phyloP scores from a whole-genome alignment of 1,139 yeast genomes.

The Casaregolazyma lundiana region DNA sequence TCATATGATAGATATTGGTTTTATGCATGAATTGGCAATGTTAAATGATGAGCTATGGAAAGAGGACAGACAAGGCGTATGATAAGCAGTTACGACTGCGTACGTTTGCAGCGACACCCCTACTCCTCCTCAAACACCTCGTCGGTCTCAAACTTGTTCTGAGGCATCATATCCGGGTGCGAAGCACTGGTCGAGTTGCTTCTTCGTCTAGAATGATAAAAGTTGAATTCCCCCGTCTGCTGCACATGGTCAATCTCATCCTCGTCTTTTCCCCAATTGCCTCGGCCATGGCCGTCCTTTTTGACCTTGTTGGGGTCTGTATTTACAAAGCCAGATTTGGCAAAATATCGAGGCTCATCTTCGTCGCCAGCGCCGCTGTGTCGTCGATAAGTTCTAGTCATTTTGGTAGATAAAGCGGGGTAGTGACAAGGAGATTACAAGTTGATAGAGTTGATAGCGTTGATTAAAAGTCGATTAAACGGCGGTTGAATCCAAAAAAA shows the following conservation, averaged over 20 bases:
- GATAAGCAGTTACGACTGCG: slow-evolving; percentile 12
- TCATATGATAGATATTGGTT: too few relatives aligned
- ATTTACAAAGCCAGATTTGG: slow-evolving; percentile 60
- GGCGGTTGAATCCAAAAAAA: not conserved
- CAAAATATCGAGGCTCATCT: slow-evolving; percentile 58
- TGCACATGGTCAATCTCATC: slow-evolving; percentile 40
- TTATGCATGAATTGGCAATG: too few relatives aligned
- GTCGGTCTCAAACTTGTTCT: slow-evolving; percentile 17
- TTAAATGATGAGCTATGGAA: too few relatives aligned
- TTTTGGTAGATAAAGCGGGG: slow-evolving; percentile 26
- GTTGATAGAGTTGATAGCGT: not conserved
- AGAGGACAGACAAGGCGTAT: slow-evolving; percentile 11
- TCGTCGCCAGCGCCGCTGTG: slow-evolving; percentile 34
- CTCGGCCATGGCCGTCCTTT: slow-evolving; percentile 80
- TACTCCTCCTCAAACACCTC: slow-evolving; percentile 21
- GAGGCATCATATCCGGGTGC: slow-evolving; percentile 34
- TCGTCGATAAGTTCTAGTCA: slow-evolving; percentile 81
- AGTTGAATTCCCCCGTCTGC: slow-evolving; percentile 36
- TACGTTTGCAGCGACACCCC: slow-evolving; percentile 12
- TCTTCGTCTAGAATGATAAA: slow-evolving; percentile 37
- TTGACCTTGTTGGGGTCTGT: slow-evolving; percentile 71
- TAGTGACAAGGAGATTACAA: not conserved
- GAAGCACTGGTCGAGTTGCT: slow-evolving; percentile 51
- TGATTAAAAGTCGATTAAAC: not conserved
- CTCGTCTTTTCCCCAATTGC: slow-evolving; percentile 40